Evolutionary conservation across 768 basidiomycete species (phyloP).

Genomic region (Artomyces pyxidatus): DNA sequence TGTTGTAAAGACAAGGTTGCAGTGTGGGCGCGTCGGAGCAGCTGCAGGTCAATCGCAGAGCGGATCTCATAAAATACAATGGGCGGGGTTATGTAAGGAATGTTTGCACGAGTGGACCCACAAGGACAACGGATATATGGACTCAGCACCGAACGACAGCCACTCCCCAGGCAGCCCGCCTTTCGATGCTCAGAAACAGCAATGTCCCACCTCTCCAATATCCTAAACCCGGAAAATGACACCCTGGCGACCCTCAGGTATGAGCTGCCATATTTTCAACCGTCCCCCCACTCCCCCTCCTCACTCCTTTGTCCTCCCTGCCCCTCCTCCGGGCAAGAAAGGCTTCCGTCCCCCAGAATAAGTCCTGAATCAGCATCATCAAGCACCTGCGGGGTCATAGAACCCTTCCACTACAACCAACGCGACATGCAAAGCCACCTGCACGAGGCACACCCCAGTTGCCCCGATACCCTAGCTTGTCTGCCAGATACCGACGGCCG

Average conservation of each 20-base stretch:
- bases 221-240: conserved; percentile 12
- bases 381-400: conserved; percentile 6
- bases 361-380: conserved; percentile 7
- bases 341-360: conserved; percentile 4
- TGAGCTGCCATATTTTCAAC: background rate
- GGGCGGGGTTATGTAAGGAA: conserved; percentile 1
- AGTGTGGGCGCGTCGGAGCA: background rate
- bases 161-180: background rate
- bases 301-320: background rate
- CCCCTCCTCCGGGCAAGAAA: conserved; percentile 3
- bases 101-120: conserved; percentile 1
- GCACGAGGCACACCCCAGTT: conserved; percentile 64
- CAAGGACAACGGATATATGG: conserved; percentile 7
- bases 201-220: conserved; percentile 16
- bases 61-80: conserved; percentile 16
- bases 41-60: conserved; percentile 7
- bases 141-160: background rate
- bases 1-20: too few species aligned
- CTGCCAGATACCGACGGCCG: conserved; percentile 71
- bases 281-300: background rate
- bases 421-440: conserved; percentile 20
- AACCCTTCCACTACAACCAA: background rate
- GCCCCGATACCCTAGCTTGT: conserved; percentile 71
- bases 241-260: conserved; percentile 2
- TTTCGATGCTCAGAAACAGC: background rate